Evolutionary conservation across 768 basidiomycete genomes (phyloP).

Genomic region (Mycena haematopus): DNA sequence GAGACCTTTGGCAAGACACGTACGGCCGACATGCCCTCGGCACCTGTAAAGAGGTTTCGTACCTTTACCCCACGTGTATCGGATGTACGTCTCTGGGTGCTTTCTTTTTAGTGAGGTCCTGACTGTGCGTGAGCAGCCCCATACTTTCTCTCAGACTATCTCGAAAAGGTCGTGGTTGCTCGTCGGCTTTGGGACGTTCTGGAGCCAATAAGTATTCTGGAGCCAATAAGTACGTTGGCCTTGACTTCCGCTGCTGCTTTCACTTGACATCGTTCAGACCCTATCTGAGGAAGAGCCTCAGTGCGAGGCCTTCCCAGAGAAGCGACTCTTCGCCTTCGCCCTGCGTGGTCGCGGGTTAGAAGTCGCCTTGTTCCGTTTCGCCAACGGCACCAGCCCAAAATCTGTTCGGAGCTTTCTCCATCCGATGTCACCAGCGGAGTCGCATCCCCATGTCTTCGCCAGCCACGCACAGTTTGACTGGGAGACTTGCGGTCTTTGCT

Average conservation of each 20-base stretch:
- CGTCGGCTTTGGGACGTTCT: conserved; percentile 1
- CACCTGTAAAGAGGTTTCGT: background rate
- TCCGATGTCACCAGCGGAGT: no score
- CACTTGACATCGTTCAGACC: no score
- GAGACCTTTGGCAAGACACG: background rate
- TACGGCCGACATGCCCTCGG: background rate
- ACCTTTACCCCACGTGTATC: background rate
- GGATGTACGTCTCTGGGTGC: conserved; percentile 1
- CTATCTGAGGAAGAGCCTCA: no score
- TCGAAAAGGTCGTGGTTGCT: background rate
- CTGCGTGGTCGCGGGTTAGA: no score
- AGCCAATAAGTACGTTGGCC: background rate
- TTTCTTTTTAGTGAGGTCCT: background rate
- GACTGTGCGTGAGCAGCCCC: background rate
- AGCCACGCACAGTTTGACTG: no score
- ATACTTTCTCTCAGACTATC: background rate
- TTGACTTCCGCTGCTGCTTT: background rate
- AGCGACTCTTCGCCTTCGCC: no score
- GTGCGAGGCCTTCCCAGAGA: no score
- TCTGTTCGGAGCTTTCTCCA: no score
- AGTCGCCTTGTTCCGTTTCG: no score
- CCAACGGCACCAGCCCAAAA: no score
- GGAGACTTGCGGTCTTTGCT: no score
- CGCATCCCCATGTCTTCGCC: no score
- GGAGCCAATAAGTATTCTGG: background rate